Base-by-base conservation (phyloP, 2,329 filamentous ascomycete species). In the Cytospora mali region DNA sequence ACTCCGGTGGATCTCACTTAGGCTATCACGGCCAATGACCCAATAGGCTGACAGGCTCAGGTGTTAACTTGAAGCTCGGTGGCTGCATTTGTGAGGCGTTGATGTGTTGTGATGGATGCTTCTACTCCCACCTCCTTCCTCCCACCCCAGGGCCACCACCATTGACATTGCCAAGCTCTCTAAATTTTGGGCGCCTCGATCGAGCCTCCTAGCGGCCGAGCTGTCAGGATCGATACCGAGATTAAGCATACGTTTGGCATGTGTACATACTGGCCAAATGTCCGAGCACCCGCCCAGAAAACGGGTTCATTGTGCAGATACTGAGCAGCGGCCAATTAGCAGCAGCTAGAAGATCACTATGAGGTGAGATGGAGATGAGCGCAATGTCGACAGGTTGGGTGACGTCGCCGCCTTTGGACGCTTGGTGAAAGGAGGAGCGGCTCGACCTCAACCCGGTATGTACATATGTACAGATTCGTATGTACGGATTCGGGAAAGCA, bases 281-380 rank as follows among this genome's bases (percentile, higher is more conserved):
- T 13, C 42, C 50, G 31, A 33, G 57, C 35, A 54, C 33, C 16
- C 28, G 31, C 48, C 48, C 57, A 27, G 50, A 28, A 23, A 29
- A 33, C 14, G 33, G 49, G 46, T 39, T 53, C 49, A 53, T 59
- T 25, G 33, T 59, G 33, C 49, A 59, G 46, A 46, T 59, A 51
- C 49, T 50, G 57, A 53, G 57, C 50, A 54, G 50, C 50, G 35
- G 57, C 27, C 50, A 54, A 48, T 48, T 54, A 53, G n/a, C n/a
- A 54, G 57, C 57, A 50, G 31, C 57, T 35, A 60, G 50, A 50
- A 60, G 57, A 60, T 60, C 57, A 50, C 57, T 50, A 54, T 39
- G 50, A 54, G 50, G 51, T 60, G 57, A 60, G 46, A 60, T 60
- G 50, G 50, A 54, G 57, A 51, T 60, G 57, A 53, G 49, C 57